A percentile compares a stretch with the other conserved stretches of the same genome.
Conservation (phyloP, 2,329 filamentous ascomycete species). For the Claviceps maximensis region DNA sequence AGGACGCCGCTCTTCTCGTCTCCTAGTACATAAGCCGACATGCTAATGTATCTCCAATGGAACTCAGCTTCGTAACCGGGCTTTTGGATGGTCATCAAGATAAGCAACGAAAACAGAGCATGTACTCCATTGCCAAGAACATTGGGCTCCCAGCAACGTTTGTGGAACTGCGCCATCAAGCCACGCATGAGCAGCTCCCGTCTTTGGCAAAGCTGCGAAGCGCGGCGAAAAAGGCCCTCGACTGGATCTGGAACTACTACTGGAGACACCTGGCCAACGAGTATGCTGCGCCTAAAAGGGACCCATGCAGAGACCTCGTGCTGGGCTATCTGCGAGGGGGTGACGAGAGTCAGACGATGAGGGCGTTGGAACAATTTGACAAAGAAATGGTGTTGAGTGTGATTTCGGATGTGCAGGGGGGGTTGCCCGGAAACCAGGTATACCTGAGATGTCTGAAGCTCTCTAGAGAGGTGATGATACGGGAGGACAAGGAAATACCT, state of each 20-base stretch:
- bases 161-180: constrained; percentile 80
- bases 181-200: constrained; percentile 79
- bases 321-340: constrained; percentile 26
- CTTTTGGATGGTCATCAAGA: constrained; percentile 62
- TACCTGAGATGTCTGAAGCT: constrained; percentile 33
- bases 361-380: constrained; percentile 23
- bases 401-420: constrained; percentile 26
- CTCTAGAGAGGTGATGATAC: constrained; percentile 25
- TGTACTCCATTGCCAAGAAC: constrained; percentile 58
- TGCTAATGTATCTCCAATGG: neutral
- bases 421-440: constrained; percentile 28
- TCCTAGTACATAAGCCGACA: neutral
- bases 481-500: constrained; percentile 6
- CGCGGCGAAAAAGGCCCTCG: constrained; percentile 55
- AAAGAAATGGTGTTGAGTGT: constrained; percentile 22
- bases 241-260: constrained; percentile 84
- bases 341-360: constrained; percentile 16
- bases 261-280: constrained; percentile 45
- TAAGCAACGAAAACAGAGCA: constrained; percentile 53
- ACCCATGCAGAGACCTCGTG: constrained; percentile 23
- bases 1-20: neutral
- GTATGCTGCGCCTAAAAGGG: constrained; percentile 2
- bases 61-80: constrained; percentile 60
- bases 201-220: constrained; percentile 58
- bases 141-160: constrained; percentile 64